Evolutionary conservation across 1,284 basidiomycete species (phyloP).

Genomic region (Gomphus sp.): DNA sequence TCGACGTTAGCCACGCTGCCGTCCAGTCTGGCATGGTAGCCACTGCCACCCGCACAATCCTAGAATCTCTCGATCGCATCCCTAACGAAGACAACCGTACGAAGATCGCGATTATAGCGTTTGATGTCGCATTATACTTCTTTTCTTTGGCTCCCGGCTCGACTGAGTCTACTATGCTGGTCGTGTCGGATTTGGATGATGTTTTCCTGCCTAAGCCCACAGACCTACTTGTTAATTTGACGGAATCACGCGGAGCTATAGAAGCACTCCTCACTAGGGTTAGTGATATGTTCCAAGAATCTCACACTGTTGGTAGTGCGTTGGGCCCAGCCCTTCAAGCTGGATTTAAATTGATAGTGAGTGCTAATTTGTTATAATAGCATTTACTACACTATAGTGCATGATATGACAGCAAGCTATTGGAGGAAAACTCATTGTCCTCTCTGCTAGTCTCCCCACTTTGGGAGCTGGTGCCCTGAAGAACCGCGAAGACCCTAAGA

Average conservation of each 20-base stretch:
- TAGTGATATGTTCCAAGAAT: slow-evolving; percentile 96
- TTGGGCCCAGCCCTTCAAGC: slow-evolving; percentile 95
- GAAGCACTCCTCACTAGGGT: slow-evolving; percentile 79
- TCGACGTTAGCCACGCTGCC: slow-evolving; percentile 91
- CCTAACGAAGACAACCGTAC: slow-evolving; percentile 93
- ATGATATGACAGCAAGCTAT: slow-evolving; percentile 55
- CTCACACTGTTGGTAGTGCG: slow-evolving; percentile 85
- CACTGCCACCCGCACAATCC: slow-evolving; percentile 90
- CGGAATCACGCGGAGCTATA: slow-evolving; percentile 75
- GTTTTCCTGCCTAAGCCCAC: slow-evolving; percentile 97
- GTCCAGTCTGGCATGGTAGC: slow-evolving; percentile 95
- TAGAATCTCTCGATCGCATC: slow-evolving; percentile 91
- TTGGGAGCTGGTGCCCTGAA: slow-evolving; percentile 90
- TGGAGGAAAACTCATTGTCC: slow-evolving; percentile 92
- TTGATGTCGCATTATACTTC: slow-evolving; percentile 92
- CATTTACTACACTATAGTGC: not conserved
- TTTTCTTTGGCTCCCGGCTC: slow-evolving; percentile 84
- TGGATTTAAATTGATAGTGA: slow-evolving; percentile 88
- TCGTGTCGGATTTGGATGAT: slow-evolving; percentile 94
- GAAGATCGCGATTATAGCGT: slow-evolving; percentile 89
- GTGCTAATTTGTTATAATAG: slow-evolving; percentile 15
- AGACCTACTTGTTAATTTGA: slow-evolving; percentile 90
- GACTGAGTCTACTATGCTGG: slow-evolving; percentile 88
- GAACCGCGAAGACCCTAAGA: slow-evolving; percentile 93
- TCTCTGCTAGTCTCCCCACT: slow-evolving; percentile 83